Percentiles rank a stretch among this genome's conserved stretches.
Evolutionary conservation across 1,139 yeast species (phyloP).

Genomic region (Kluyveromyces sp.): DNA sequence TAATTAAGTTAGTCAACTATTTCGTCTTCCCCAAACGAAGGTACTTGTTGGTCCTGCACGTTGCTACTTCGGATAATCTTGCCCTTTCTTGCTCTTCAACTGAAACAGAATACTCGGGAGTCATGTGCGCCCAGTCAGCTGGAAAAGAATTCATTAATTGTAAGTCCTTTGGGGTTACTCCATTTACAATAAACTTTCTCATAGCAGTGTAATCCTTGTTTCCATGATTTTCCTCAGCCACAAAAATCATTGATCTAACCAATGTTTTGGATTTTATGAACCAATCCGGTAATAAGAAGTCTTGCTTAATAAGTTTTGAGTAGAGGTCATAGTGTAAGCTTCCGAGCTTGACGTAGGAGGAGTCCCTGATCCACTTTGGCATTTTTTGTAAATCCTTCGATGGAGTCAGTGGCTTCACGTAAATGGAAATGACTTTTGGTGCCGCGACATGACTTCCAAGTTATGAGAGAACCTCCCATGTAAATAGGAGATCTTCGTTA

Average conservation of each 20-base stretch:
- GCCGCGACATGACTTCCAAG: slow-evolving; percentile 31
- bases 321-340: slow-evolving; percentile 24
- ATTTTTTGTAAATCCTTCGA: slow-evolving; percentile 7
- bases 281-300: slow-evolving; percentile 26
- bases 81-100: slow-evolving; percentile 8
- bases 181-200: slow-evolving; percentile 31
- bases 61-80: slow-evolving; percentile 9
- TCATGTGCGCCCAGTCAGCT: slow-evolving; percentile 8
- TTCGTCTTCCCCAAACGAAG: slow-evolving; percentile 30
- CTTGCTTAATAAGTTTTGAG: slow-evolving; percentile 23
- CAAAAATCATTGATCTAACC: slow-evolving; percentile 27
- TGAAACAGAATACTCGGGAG: slow-evolving; percentile 10
- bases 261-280: slow-evolving; percentile 25
- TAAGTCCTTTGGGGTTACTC: slow-evolving; percentile 32
- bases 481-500: slow-evolving; percentile 28
- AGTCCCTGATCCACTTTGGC: slow-evolving; percentile 10
- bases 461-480: slow-evolving; percentile 32
- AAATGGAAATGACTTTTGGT: slow-evolving; percentile 30
- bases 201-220: slow-evolving; percentile 29
- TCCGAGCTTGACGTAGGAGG: slow-evolving; percentile 21
- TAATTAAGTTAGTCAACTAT: slow-evolving; percentile 9
- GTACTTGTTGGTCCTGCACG: slow-evolving; percentile 13
- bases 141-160: slow-evolving; percentile 21
- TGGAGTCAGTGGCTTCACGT: slow-evolving; percentile 19
- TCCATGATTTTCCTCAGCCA: slow-evolving; percentile 30